These are phyloP conservation scores for Tylopilus balloui DNA, from an alignment of 768 basidiomycete species.

Conservation along the genomic window DNA sequence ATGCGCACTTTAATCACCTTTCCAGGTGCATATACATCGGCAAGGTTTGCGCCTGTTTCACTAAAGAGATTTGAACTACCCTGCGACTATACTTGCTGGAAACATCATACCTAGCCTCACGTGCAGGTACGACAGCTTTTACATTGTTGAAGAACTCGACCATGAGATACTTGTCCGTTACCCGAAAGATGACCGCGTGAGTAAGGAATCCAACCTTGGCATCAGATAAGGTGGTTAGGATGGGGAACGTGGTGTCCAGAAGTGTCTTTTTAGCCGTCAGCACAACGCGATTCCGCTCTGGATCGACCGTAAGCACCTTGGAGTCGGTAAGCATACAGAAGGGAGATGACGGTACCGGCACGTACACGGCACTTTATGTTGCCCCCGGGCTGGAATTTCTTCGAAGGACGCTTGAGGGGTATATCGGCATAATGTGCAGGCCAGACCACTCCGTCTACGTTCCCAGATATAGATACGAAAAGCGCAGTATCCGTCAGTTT, in stretches of 20 bases:
- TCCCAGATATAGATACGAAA: conserved; percentile 83
- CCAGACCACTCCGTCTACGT: conserved; percentile 90
- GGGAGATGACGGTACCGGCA: background rate
- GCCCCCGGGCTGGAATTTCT: conserved; percentile 79
- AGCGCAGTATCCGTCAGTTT: conserved; percentile 74
- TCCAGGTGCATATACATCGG: conserved; percentile 69
- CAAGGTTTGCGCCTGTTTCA: conserved; percentile 57
- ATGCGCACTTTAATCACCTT: conserved; percentile 84
- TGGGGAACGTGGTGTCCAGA: conserved; percentile 71
- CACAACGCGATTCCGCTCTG: conserved; percentile 72
- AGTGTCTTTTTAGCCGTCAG: conserved; percentile 91
- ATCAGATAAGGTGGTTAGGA: conserved; percentile 62
- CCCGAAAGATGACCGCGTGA: conserved; percentile 79
- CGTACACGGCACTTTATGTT: conserved; percentile 82
- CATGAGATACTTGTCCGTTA: conserved; percentile 73
- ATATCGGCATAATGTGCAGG: conserved; percentile 96
- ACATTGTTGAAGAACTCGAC: conserved; percentile 91
- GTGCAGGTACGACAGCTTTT: conserved; percentile 73
- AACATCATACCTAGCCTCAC: conserved; percentile 69
- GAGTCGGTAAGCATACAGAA: background rate
- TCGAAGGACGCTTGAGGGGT: conserved; percentile 86
- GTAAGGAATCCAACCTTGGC: conserved; percentile 66
- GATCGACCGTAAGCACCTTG: conserved; percentile 80
- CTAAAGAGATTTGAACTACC: conserved; percentile 36
- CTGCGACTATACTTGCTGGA: background rate